A percentile compares a stretch with the other conserved stretches of the same genome.
Conservation (phyloP, 495 filamentous ascomycete genomes). For the Neurospora sp. region DNA sequence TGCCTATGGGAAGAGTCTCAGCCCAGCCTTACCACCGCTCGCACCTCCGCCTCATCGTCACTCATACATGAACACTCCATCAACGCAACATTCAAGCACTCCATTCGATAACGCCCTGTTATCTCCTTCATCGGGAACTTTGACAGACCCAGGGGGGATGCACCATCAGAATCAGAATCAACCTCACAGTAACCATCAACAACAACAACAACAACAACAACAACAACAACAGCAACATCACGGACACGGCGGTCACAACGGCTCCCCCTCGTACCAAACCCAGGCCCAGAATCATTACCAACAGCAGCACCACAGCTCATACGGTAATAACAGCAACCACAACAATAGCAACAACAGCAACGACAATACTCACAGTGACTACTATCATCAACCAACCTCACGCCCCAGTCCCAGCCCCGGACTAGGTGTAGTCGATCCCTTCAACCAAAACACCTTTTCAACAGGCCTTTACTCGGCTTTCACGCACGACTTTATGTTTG, state of each 20-base stretch:
- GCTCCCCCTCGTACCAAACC: not conserved
- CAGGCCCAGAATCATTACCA: not conserved
- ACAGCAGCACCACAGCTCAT: not conserved
- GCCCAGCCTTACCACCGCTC: not conserved
- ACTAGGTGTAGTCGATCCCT: not conserved
- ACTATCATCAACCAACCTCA: not conserved
- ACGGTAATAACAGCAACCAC: not conserved
- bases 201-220: slow-evolving; percentile 1
- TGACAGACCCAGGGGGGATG: not conserved
- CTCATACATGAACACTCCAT: not conserved
- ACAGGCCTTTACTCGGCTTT: not conserved
- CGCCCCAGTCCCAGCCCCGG: not conserved
- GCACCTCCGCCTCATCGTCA: not conserved
- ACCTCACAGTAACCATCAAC: not conserved
- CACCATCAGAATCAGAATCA: slow-evolving; percentile 3
- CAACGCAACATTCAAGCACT: not conserved
- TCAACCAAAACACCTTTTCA: not conserved
- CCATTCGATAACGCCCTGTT: not conserved
- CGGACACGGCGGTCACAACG: not conserved
- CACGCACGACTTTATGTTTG: not conserved
- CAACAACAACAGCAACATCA: slow-evolving; percentile 1
- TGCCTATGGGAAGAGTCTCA: slow-evolving; percentile 2
- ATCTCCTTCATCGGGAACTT: not conserved
- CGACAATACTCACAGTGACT: slow-evolving; percentile 15
- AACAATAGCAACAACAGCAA: slow-evolving; percentile 1